A percentile compares a stretch with the other conserved stretches of the same genome.
phyloP scores from a whole-genome alignment of 2,329 filamentous ascomycete genomes.

The Scortechinia acanthostroma region DNA sequence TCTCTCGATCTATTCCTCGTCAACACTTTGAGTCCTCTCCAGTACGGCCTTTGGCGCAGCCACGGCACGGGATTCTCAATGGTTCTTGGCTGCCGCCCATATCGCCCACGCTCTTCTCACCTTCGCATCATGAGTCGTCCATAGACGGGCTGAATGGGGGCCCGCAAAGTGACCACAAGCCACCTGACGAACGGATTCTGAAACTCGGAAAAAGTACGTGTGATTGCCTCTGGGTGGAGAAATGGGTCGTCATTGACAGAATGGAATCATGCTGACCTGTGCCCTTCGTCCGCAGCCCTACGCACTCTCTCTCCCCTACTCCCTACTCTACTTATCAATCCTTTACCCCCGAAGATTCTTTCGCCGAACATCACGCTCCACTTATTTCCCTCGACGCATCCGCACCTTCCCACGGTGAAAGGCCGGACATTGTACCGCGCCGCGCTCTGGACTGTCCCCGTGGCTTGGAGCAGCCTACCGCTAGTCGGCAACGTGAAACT shows the following conservation, averaged over 20 bases:
- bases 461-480: slow-evolving; percentile 1
- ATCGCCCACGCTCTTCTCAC: neutral
- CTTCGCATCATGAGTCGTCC: neutral
- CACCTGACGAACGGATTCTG: slow-evolving; percentile 48
- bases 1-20: neutral
- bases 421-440: neutral
- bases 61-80: neutral
- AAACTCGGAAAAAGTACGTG: slow-evolving; percentile 53
- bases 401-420: slow-evolving; percentile 22
- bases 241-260: no score
- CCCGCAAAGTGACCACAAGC: slow-evolving; percentile 27
- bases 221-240: slow-evolving; percentile 4
- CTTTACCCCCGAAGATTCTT: slow-evolving; percentile 53
- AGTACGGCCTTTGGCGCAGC: neutral
- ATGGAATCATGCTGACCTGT: slow-evolving; percentile 6
- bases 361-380: slow-evolving; percentile 64
- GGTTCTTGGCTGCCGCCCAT: neutral
- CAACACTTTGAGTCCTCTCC: neutral
- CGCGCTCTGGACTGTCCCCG: neutral
- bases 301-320: slow-evolving; percentile 53
- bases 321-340: slow-evolving; percentile 50
- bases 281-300: slow-evolving; percentile 45
- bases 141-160: slow-evolving; percentile 4
- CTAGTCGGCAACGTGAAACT: slow-evolving; percentile 1
- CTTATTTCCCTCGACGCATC: slow-evolving; percentile 71